These are phyloP conservation scores for Phytophthora fragariae DNA, from an alignment of 352 stramenopile species.

Conservation along the genomic window DNA sequence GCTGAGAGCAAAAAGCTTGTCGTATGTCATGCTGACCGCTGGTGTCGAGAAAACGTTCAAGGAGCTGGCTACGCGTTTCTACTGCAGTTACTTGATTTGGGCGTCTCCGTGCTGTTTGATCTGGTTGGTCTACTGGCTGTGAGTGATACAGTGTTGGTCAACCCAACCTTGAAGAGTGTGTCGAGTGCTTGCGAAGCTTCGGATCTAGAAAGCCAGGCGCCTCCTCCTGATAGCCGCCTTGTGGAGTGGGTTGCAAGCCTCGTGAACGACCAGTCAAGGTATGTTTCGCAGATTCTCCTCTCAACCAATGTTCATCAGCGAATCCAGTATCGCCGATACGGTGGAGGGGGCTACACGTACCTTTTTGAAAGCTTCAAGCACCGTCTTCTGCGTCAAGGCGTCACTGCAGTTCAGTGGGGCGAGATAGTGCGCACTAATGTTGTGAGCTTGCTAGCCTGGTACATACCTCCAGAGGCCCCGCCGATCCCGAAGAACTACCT, in stretches of 20 bases:
- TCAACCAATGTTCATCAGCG: constrained; percentile 71
- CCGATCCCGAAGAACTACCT: constrained; percentile 78
- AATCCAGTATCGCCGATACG: constrained; percentile 76
- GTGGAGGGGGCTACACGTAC: constrained; percentile 74
- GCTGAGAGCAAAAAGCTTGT: constrained; percentile 60
- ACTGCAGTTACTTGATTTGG: constrained; percentile 41
- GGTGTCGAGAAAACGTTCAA: constrained; percentile 40
- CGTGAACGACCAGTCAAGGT: constrained; percentile 34
- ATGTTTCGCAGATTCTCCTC: constrained; percentile 55
- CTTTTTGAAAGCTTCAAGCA: constrained; percentile 60
- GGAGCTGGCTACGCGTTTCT: constrained; percentile 43
- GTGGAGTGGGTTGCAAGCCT: constrained; percentile 45
- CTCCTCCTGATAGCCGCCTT: constrained; percentile 55
- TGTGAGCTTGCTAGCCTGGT: constrained; percentile 67
- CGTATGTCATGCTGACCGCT: constrained; percentile 77
- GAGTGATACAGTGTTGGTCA: constrained; percentile 57
- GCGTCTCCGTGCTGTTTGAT: constrained; percentile 68
- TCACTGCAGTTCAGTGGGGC: constrained; percentile 52
- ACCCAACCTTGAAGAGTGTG: constrained; percentile 29
- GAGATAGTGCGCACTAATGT: constrained; percentile 55
- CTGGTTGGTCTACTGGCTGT: constrained; percentile 71
- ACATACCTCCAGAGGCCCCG: constrained; percentile 56
- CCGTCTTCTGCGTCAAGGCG: constrained; percentile 38
- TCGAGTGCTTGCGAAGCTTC: not conserved
- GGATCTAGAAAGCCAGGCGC: constrained; percentile 24